phyloP scores from a whole-genome alignment of 1,284 basidiomycete genomes.

The Pascua guehoae region DNA sequence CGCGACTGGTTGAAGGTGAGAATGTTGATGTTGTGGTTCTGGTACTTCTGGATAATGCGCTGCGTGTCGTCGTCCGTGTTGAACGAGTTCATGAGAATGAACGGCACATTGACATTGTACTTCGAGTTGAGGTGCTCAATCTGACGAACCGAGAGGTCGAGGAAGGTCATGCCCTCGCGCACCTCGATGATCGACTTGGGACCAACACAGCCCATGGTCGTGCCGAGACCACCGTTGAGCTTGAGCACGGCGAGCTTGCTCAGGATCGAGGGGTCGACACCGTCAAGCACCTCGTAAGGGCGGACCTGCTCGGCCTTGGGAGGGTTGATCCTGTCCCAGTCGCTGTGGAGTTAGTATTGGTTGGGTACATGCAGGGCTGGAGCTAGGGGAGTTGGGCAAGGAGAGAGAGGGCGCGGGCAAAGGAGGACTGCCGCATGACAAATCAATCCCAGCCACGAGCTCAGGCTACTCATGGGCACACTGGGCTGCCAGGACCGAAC shows the following conservation, averaged over 20 bases:
- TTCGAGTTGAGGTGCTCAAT: conserved; percentile 74
- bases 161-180: conserved; percentile 98
- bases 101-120: conserved; percentile 76
- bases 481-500: too few species aligned
- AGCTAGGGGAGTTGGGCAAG: too few species aligned
- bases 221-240: conserved; percentile 97
- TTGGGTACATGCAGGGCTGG: too few species aligned
- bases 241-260: conserved; percentile 97
- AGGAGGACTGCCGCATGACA: background rate
- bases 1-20: conserved; percentile 92
- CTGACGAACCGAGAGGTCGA: conserved; percentile 93
- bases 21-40: conserved; percentile 91
- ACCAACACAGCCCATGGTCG: conserved; percentile 53
- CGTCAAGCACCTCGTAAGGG: conserved; percentile 71
- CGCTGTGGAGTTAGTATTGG: conserved; percentile 54
- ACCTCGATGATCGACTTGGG: conserved; percentile 85
- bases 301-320: conserved; percentile 91
- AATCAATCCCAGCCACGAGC: too few species aligned
- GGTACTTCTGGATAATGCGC: conserved; percentile 99
- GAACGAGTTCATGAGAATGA: conserved; percentile 99
- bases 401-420: too few species aligned
- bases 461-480: too few species aligned
- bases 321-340: conserved; percentile 97
- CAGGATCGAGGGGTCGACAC: conserved; percentile 67
- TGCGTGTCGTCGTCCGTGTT: conserved; percentile 97